Percentiles rank a stretch among this genome's conserved stretches.
Evolutionary conservation across 257 asterid species (phyloP).

Genomic region (Plantago major): DNA sequence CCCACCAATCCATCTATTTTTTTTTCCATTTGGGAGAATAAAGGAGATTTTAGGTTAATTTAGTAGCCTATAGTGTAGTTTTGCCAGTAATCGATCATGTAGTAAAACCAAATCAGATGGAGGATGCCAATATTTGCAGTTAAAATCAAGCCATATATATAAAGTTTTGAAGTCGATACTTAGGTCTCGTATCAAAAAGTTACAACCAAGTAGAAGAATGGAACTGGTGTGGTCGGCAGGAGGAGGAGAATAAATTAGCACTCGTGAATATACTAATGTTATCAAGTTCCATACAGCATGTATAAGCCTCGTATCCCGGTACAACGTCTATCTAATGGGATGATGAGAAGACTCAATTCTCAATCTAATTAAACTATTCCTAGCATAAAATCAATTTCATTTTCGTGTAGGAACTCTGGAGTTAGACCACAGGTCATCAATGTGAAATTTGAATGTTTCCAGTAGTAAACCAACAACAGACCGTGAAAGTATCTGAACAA

Average conservation of each 20-base stretch:
- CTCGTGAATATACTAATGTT: background rate
- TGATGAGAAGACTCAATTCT: too few species aligned
- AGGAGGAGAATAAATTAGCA: background rate
- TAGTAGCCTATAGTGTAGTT: background rate
- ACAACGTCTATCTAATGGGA: background rate
- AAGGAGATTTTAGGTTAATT: background rate
- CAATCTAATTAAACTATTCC: too few species aligned
- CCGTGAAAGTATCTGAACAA: background rate
- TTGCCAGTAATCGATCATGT: background rate
- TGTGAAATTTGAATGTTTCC: background rate
- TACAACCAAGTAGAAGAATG: background rate
- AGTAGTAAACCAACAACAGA: background rate
- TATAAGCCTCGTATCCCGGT: background rate
- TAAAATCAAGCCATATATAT: background rate
- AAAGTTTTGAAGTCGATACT: background rate
- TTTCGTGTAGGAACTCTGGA: too few species aligned
- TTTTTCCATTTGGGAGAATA: background rate
- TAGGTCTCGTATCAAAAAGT: background rate
- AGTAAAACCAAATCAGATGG: background rate
- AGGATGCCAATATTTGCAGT: background rate
- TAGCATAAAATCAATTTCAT: too few species aligned
- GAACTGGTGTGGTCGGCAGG: background rate
- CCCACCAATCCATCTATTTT: slow-evolving; percentile 24
- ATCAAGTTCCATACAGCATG: background rate
- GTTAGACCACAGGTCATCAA: background rate